These are phyloP conservation scores for Dendrocalamus sinicus DNA, from an alignment of 176 grass and related monocot species.

Conservation along the genomic window DNA sequence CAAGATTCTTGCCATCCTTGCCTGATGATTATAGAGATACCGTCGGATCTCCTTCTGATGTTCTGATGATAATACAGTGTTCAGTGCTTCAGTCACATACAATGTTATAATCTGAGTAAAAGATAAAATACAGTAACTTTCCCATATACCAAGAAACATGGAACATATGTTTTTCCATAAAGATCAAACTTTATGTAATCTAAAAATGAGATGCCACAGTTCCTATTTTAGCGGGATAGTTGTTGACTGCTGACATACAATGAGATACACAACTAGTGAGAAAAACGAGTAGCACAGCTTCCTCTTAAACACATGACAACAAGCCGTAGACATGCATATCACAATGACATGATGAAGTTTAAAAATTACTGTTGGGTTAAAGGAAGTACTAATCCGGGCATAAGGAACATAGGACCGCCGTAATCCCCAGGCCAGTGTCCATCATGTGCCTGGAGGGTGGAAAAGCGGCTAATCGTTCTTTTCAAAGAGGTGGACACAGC, in stretches of 20 bases:
- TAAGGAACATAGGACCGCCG: conserved; percentile 86
- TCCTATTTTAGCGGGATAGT: background rate
- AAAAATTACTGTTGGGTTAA: background rate
- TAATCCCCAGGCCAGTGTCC: conserved; percentile 92
- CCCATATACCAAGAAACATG: background rate
- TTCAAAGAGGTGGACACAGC: conserved; percentile 56
- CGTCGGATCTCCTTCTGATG: conserved; percentile 83
- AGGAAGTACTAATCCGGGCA: conserved; percentile 81
- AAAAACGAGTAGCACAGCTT: background rate
- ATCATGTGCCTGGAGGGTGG: conserved; percentile 84
- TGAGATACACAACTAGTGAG: background rate
- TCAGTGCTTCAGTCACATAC: conserved; percentile 67
- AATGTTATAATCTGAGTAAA: conserved; percentile 80
- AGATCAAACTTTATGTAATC: background rate
- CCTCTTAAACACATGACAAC: background rate
- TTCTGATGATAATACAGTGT: conserved; percentile 67
- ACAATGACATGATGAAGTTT: conserved; percentile 7
- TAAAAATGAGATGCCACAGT: background rate
- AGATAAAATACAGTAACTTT: conserved; percentile 26
- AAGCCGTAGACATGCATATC: background rate
- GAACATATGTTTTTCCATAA: background rate
- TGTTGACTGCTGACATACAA: background rate
- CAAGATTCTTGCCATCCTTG: conserved; percentile 49
- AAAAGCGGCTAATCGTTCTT: conserved; percentile 62
- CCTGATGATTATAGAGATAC: conserved; percentile 96